Base-by-base conservation (phyloP, 108 stramenopile species). In the Fragilaria radians region DNA sequence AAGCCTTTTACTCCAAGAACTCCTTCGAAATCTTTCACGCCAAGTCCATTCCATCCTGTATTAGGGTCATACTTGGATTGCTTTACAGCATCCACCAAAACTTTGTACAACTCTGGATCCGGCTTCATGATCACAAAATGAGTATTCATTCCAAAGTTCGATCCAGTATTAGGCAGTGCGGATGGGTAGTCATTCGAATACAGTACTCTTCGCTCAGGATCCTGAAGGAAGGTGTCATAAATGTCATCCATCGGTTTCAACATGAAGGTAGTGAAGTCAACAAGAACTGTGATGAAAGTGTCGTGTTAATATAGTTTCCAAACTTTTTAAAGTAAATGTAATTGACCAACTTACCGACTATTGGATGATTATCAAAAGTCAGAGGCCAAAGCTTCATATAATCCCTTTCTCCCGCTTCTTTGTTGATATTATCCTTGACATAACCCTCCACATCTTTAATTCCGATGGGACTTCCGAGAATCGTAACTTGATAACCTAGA, bases 191-290 rank as follows among this genome's bases (percentile, higher is more conserved):
- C 50, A 24, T 25, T 7, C n/a, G 50, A 19, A 21, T 23, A 57
- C 3, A 57, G 18, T 22, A 28, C 32, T 36, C 34, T 29, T 3
- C 22, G 29, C 3, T 32, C 34, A 1, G 55, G 18, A 7, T 57
- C 33, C n/a, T 22, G 19, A 19, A 57, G 2, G 33, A 57, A 57
- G 2, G 1, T 5, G 32, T 57, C 55, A 18, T 23, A 57, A 14
- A 57, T 32, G 5, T 33, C 7, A 33, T 57, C 55, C 21, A 36
- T 18, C 9, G 33, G 55, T 3, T 33, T 4, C 2, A 57, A 32
- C 55, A 57, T 34, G 30, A 57, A 17, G 1, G 55, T 57, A 19
- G 4, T 7, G 28, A 57, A 57, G 32, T 57, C 55, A 18, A 57
- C 31, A 19, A 57, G 30, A 18, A 57, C 32, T 42, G 36, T 14